A percentile compares a stretch with the other conserved stretches of the same genome.
Conservation (phyloP, 73 alveolate species). For the Symbiodinium pilosum region DNA sequence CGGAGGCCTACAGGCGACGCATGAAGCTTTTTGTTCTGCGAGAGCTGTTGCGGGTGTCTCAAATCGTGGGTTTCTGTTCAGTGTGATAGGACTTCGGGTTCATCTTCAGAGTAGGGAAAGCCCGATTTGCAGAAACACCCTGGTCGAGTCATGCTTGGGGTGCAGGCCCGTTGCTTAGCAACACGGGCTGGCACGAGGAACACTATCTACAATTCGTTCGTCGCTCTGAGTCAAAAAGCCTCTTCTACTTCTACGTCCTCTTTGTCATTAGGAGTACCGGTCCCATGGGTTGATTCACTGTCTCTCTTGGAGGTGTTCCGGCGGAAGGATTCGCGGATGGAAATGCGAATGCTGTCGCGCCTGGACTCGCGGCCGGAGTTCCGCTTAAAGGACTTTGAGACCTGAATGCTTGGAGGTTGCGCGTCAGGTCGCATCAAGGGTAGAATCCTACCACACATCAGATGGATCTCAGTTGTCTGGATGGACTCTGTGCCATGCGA, state of each 20-base stretch:
- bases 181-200: neutral
- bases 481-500: neutral
- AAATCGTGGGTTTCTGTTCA: no score
- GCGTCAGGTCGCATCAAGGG: neutral
- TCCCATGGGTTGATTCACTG: neutral
- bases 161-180: neutral
- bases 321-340: neutral
- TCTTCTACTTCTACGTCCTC: neutral
- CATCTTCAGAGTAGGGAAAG: no score
- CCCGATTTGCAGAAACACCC: no score
- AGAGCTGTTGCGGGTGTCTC: no score
- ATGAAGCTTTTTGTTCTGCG: no score
- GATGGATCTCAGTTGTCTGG: neutral
- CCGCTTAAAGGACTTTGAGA: neutral
- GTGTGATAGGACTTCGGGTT: no score
- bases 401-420: no score
- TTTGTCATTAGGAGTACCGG: neutral
- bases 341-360: neutral
- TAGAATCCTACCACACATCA: neutral
- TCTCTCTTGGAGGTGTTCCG: no score
- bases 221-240: neutral
- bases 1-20: no score
- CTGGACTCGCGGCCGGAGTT: neutral
- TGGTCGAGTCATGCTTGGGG: no score
- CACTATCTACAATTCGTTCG: neutral